Evolutionary conservation across 2,329 filamentous ascomycete genomes (phyloP).

Genomic region (Pseudofabraea citricarpa): DNA sequence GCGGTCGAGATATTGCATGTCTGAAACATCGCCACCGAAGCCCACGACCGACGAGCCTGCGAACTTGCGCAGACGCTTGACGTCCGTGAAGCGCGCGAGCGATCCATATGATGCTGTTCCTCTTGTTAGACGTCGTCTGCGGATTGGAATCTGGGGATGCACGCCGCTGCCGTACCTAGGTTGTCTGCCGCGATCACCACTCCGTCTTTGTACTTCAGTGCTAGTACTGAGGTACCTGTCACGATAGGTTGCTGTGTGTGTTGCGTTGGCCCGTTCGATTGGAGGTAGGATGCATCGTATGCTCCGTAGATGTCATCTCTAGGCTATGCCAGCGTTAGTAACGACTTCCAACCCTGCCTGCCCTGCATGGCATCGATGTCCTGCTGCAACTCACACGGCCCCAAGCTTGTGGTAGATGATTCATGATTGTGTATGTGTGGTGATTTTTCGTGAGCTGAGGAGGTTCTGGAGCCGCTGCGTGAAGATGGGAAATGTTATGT

Average conservation of each 20-base stretch:
- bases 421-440: conserved; percentile 42
- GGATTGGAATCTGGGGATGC: background rate
- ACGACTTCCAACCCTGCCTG: conserved; percentile 9
- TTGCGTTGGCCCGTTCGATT: conserved; percentile 65
- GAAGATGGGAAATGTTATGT: conserved; percentile 5
- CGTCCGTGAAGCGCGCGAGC: conserved; percentile 90
- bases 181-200: conserved; percentile 97
- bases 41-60: conserved; percentile 80
- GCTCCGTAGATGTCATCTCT: conserved; percentile 95
- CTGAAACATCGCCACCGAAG: conserved; percentile 94
- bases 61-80: conserved; percentile 91
- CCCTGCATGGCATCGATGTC: background rate
- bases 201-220: conserved; percentile 92
- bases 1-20: conserved; percentile 98
- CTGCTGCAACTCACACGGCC: conserved; percentile 53
- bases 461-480: conserved; percentile 5
- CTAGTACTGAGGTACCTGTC: conserved; percentile 92
- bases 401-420: conserved; percentile 70
- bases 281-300: conserved; percentile 85
- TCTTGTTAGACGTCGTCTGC: background rate
- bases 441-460: conserved; percentile 3
- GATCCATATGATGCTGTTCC: conserved; percentile 88
- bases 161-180: conserved; percentile 55
- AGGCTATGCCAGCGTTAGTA: conserved; percentile 57
- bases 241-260: conserved; percentile 92